A percentile compares a stretch with the other conserved stretches of the same genome.
These are phyloP conservation scores for Vitis hybrid DNA, from an alignment of 177 flowering plant genomes.

Conservation along the genomic window DNA sequence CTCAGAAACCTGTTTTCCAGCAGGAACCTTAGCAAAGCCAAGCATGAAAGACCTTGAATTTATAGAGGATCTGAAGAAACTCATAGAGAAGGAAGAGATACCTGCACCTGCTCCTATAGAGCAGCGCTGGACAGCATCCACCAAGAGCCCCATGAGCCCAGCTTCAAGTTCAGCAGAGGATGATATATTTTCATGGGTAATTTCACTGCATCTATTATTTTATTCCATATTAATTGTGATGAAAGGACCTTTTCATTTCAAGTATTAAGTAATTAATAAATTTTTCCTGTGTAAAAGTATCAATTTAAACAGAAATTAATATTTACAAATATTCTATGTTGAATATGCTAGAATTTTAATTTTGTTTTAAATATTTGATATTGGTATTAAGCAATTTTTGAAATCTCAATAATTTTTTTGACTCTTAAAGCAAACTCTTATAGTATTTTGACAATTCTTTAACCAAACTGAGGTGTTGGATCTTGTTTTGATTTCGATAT, in stretches of 20 bases:
- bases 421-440: neutral
- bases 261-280: neutral
- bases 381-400: neutral
- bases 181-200: slow-evolving; percentile 97
- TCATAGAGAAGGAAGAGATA: slow-evolving; percentile 71
- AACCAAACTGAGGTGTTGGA: neutral
- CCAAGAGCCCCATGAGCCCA: slow-evolving; percentile 92
- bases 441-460: neutral
- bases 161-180: slow-evolving; percentile 76
- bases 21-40: slow-evolving; percentile 78
- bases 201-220: slow-evolving; percentile 5
- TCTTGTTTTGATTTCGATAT: neutral
- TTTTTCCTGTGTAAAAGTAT: too few relatives aligned
- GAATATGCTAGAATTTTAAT: too few relatives aligned
- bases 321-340: too few relatives aligned
- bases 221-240: neutral
- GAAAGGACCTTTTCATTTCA: neutral
- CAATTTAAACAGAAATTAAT: too few relatives aligned
- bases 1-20: slow-evolving; percentile 96
- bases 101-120: slow-evolving; percentile 99
- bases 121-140: slow-evolving; percentile 91
- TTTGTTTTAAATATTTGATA: neutral
- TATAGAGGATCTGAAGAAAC: slow-evolving; percentile 76
- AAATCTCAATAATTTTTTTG: neutral
- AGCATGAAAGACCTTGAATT: slow-evolving; percentile 91